Percentiles rank a stretch among this genome's conserved stretches.
Evolutionary conservation across 139 green algal species (phyloP).

Genomic region (Closterium sp.): DNA sequence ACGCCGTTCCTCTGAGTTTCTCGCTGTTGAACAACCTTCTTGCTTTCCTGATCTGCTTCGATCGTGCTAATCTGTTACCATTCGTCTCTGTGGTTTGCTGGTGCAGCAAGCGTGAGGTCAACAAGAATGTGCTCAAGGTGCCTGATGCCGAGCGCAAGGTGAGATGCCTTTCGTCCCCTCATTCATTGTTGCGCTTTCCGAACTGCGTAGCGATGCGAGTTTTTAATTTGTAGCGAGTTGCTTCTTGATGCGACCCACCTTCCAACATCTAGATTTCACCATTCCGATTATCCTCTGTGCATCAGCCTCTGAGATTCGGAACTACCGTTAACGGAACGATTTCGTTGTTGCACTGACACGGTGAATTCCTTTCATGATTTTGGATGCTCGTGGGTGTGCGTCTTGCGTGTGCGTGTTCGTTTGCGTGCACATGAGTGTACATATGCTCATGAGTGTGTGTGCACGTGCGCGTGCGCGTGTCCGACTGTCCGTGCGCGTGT

Average conservation of each 20-base stretch:
- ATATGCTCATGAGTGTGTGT: too few species aligned
- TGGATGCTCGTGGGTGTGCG: too few species aligned
- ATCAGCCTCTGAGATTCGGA: not conserved
- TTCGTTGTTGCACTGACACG: too few species aligned
- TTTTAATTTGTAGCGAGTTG: not conserved
- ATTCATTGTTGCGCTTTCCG: not conserved
- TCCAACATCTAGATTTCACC: not conserved
- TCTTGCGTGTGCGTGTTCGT: too few species aligned
- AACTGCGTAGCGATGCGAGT: not conserved
- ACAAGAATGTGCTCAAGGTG: conserved; percentile 48
- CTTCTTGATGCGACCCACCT: not conserved
- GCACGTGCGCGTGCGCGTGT: too few species aligned
- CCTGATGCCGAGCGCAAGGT: conserved; percentile 50
- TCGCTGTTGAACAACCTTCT: not conserved
- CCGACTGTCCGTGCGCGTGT: too few species aligned
- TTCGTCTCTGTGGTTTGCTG: not conserved
- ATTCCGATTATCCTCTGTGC: not conserved
- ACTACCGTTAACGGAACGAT: too few species aligned
- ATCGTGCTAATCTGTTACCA: not conserved
- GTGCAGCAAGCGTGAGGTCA: conserved; percentile 42
- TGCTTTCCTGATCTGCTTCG: not conserved
- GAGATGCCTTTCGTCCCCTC: not conserved
- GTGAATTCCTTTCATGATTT: too few species aligned
- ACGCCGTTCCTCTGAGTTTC: not conserved
- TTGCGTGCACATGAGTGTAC: too few species aligned